These are phyloP conservation scores for Liriodendron chinense DNA, from an alignment of 164 flowering plant genomes.

Conservation along the genomic window DNA sequence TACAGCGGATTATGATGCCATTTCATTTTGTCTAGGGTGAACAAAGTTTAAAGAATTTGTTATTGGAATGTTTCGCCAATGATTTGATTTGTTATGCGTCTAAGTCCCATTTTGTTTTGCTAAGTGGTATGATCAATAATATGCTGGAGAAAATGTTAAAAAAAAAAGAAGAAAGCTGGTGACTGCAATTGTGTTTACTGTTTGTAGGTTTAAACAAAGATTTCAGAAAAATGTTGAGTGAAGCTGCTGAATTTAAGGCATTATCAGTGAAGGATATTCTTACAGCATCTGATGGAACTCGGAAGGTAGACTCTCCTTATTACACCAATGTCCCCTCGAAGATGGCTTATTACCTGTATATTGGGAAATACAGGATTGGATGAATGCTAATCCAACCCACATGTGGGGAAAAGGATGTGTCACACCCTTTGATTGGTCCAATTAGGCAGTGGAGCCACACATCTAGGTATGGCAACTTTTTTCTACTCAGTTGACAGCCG, in stretches of 20 bases:
- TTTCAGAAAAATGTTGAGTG: slow-evolving; percentile 64
- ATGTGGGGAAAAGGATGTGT: too few relatives aligned
- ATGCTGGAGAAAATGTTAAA: too few relatives aligned
- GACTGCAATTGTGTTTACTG: not conserved
- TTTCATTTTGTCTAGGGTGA: not conserved
- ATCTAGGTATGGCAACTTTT: not conserved
- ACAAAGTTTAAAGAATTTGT: not conserved
- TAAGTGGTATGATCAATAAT: not conserved
- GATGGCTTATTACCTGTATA: not conserved
- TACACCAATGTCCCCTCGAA: not conserved
- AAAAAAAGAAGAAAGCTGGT: too few relatives aligned
- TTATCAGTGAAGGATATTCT: slow-evolving; percentile 62
- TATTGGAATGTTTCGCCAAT: not conserved
- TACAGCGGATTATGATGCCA: not conserved
- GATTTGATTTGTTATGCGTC: not conserved
- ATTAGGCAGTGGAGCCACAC: not conserved
- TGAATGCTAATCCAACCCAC: too few relatives aligned
- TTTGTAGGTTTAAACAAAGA: slow-evolving; percentile 79
- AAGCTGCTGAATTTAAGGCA: slow-evolving; percentile 64
- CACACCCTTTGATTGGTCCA: too few relatives aligned
- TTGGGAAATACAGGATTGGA: not conserved
- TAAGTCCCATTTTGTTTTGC: too few relatives aligned
- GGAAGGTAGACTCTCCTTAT: slow-evolving; percentile 50
- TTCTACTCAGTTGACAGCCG: not conserved
- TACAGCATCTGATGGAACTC: slow-evolving; percentile 85